Base-by-base conservation (phyloP, 2,329 filamentous ascomycete species). In the Colletotrichum musae region DNA sequence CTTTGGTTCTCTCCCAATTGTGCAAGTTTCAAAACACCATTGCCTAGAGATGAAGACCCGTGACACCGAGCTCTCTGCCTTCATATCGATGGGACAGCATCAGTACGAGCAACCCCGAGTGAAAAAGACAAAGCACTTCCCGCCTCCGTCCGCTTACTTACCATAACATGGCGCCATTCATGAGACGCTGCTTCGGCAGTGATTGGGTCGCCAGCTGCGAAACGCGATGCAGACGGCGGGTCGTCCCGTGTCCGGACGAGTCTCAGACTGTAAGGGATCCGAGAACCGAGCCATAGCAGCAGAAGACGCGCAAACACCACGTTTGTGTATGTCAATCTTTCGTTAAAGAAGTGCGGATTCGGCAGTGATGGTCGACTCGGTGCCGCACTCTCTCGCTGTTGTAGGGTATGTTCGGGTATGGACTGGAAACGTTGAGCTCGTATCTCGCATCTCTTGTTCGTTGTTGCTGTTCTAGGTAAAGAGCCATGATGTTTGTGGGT, bases 241-340 rank as follows among this genome's bases (percentile, higher is more conserved):
- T 50, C 39, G 54, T 65, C 65, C 68, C 64, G 32, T 70, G 53
- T 51, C 62, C 43, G 43, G 66, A 58, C 36, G 71, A 36, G 69
- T 64, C 71, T 68, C 57, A 72, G 64, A 28, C 70, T 61, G 41
- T 71, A 64, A 26, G 69, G 64, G 15, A 71, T 70, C 36, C 60
- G 66, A 58, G 51, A 57, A 39, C 71, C 69, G 50, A 60, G 36
- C 21, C 58, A 43, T 32, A 71, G 63, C 50, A 70, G 69, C 18
- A 71, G 7, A 36, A 9, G 32, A 36, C 7, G 3, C 32, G 7
- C 32, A 36, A 36, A 36, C 32, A 36, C 9, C 32, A 36, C 32
- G 32, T 36, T 36, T 36, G 10, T 36, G 32, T 36, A 36, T 10
- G 32, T 2, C 7, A 2, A 36, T 10, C 7, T 36, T 10, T 36